A percentile compares a stretch with the other conserved stretches of the same genome.
Evolutionary conservation across 805 yeast genomes (phyloP).

Genomic region (Pichia manshurica): DNA sequence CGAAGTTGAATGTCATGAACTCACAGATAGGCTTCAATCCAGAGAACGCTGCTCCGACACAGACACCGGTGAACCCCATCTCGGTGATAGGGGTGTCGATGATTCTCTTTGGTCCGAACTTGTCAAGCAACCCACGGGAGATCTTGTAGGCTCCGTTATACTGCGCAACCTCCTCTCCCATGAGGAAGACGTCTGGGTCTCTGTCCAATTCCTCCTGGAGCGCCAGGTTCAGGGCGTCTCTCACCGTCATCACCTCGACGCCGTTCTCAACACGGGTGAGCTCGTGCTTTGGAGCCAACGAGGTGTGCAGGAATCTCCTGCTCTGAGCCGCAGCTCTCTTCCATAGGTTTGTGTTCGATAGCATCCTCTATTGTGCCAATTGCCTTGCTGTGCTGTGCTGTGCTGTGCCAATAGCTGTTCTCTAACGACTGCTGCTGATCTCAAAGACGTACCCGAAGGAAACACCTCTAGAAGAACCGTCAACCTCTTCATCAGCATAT

Average conservation of each 20-base stretch:
- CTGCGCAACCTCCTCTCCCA: constrained; percentile 99
- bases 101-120: constrained; percentile 90
- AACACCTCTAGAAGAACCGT: too few relatives aligned
- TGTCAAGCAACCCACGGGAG: constrained; percentile 89
- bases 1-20: constrained; percentile 98
- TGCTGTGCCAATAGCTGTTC: too few relatives aligned
- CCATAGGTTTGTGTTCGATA: neutral
- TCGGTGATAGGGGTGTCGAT: constrained; percentile 98
- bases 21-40: constrained; percentile 96
- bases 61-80: constrained; percentile 95
- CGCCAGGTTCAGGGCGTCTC: constrained; percentile 95
- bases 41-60: constrained; percentile 94
- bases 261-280: constrained; percentile 16
- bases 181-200: constrained; percentile 86
- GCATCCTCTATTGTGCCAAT: neutral
- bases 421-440: too few relatives aligned
- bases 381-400: too few relatives aligned
- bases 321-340: neutral
- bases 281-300: constrained; percentile 8
- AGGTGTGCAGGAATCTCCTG: constrained; percentile 8
- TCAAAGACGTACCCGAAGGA: too few relatives aligned
- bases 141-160: constrained; percentile 99
- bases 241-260: constrained; percentile 64
- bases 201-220: constrained; percentile 96
- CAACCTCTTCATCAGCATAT: too few relatives aligned